Evolutionary conservation across 202 grass and related monocot genomes (phyloP), one percentile per base, ranked within the genome.

Genomic region (Panicum hallii): DNA sequence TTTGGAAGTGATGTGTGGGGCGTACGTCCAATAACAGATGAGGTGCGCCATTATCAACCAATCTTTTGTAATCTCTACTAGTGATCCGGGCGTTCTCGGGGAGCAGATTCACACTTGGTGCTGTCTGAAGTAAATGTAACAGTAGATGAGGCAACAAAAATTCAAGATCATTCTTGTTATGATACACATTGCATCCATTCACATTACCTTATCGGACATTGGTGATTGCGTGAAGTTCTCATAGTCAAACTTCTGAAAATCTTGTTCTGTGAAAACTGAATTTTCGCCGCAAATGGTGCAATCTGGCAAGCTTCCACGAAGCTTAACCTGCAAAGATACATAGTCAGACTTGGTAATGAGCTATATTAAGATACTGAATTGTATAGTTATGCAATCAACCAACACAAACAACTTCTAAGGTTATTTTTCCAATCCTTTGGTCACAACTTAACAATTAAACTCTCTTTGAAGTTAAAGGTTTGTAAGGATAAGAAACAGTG

Each of bases 231-330:
- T 96, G 84, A 94, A 96, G 32, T 56, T 87, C 76, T 96, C 97
- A 83, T 96, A 99, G 86, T 99, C 93, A 88, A 96, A 99, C 56
- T 57, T 94, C 80, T 88, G 58, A 88, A 99, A 99, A 45, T 82
- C 79, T 72, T 88, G 61, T 87, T 80, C 41, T 7, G 82, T 91
- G 79, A 96, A 94, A 85, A 50, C 64, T 11, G 93, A 85, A 85
- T 91, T 94, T 79, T 92, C 85, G 45, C 84, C 84, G 88, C 97
- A 99, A 74, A 92, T 52, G 7, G 53, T 86, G 92, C 93, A 96
- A 65, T 58, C 6, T 57, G 82, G 74, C 4, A 86, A 96, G 74
- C 79, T 99, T 94, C 91, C 91, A 72, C 90, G 88, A 73, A 96
- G 86, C 83, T 99, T 99, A 40, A 99, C 90, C 97, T 96, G 77